Base-by-base conservation (phyloP, 2,329 filamentous ascomycete genomes). In the Hypoxylon sp. region DNA sequence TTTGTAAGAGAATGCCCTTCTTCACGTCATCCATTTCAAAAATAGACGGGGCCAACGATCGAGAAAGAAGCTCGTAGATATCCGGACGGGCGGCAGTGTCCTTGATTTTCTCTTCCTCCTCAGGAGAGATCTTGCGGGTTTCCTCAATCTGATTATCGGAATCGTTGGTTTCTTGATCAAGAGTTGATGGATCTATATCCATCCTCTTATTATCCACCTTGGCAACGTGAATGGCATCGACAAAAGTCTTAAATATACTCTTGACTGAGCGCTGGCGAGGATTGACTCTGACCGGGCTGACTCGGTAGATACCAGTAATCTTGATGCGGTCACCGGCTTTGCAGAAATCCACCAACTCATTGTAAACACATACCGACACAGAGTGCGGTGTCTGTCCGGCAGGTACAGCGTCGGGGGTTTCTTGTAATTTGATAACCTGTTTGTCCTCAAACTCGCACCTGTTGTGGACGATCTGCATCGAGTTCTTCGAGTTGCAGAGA, bases 11-110 rank as follows among this genome's bases (percentile, higher is more conserved):
- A 65, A 99, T 97, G 10, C 95, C 95, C 80, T 99, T 99, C 84
- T 99, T 99, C 49, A 98, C 93, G 73, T 99, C 95, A 70, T 99
- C 95, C 89, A 97, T 91, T 79, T 99, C 95, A 80, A 96, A 97
- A 73, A 99, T 91, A 62, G 94, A 97, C 13, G 95, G 95, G 1
- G 95, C 95, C 26, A 99, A 83, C 1, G 94, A 98, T 37, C 94
- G 88, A 17, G 95, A 87, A 3, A 99, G 87, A 22, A 99, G 86
- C 20, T 99, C 94, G 77, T 99, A 99, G 56, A 99, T 89, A 76
- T 99, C 95, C 1, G 89, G 83, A 55, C 95, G 88, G 30, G 87
- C 85, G 10, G 91, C 92, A 10, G 91, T 95, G 62, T 86, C 88
- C 72, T 87, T 91, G 75, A 99, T 99, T 81, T 91, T 94, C 58